Evolutionary conservation across 2,329 filamentous ascomycete species (phyloP).

Genomic region (Colletotrichum graminicola): DNA sequence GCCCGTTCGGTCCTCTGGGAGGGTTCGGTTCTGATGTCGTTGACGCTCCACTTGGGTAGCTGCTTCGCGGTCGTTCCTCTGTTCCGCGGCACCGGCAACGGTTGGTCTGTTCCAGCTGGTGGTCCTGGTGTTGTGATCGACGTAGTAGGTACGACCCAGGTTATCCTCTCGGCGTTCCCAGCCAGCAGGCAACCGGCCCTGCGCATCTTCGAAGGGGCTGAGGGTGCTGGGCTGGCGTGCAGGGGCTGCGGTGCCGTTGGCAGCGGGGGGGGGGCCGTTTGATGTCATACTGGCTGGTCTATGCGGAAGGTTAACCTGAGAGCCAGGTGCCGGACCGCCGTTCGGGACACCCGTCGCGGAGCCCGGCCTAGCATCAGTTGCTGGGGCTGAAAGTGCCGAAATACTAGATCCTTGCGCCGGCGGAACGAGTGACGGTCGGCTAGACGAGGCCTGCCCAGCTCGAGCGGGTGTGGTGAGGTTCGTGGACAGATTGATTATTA

Average conservation of each 20-base stretch:
- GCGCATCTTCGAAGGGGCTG: slow-evolving; percentile 96
- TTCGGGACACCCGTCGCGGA: slow-evolving; percentile 66
- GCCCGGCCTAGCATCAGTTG: slow-evolving; percentile 62
- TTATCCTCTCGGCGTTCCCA: slow-evolving; percentile 98
- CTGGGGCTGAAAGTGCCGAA: slow-evolving; percentile 58
- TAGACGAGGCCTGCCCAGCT: slow-evolving; percentile 58
- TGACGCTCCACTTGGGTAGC: slow-evolving; percentile 94
- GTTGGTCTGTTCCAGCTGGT: slow-evolving; percentile 96
- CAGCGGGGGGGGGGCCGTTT: slow-evolving; percentile 46
- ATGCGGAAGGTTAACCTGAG: slow-evolving; percentile 56
- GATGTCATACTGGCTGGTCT: slow-evolving; percentile 63
- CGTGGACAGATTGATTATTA: slow-evolving; percentile 96
- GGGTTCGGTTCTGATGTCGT: slow-evolving; percentile 92
- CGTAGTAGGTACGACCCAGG: slow-evolving; percentile 94
- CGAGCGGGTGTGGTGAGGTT: slow-evolving; percentile 82
- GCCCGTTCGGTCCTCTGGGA: slow-evolving; percentile 95
- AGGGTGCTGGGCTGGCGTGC: slow-evolving; percentile 61
- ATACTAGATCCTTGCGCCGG: slow-evolving; percentile 58
- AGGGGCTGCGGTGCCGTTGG: slow-evolving; percentile 50
- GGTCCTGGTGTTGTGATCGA: slow-evolving; percentile 96
- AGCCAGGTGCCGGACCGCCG: slow-evolving; percentile 56
- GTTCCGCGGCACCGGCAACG: slow-evolving; percentile 80
- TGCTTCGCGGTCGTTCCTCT: slow-evolving; percentile 84
- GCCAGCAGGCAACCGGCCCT: slow-evolving; percentile 89
- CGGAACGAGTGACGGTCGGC: slow-evolving; percentile 59